Conservation (phyloP, 345 rosid species). For the Garcia nutans region DNA sequence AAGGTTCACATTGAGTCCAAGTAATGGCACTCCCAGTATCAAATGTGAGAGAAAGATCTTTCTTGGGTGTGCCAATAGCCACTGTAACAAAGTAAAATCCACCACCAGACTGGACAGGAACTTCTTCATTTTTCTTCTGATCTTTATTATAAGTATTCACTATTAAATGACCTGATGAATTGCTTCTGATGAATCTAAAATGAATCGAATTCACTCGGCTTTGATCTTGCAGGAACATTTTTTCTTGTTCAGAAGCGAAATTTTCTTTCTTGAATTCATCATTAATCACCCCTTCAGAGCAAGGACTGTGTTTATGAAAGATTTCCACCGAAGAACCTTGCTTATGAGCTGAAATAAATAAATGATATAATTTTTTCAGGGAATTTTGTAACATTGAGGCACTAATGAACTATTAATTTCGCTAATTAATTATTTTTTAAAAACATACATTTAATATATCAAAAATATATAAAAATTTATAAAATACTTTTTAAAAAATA, state of each 20-base stretch:
- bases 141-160: neutral
- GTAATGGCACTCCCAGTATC: slow-evolving; percentile 33
- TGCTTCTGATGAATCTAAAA: neutral
- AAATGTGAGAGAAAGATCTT: slow-evolving; percentile 13
- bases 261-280: neutral
- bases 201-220: slow-evolving; percentile 15
- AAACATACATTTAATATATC: too few species aligned
- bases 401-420: too few species aligned
- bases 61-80: slow-evolving; percentile 27
- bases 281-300: neutral
- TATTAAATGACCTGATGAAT: neutral
- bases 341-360: neutral
- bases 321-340: slow-evolving; percentile 3
- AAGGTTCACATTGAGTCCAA: slow-evolving; percentile 41
- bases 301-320: slow-evolving; percentile 17
- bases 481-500: too few species aligned
- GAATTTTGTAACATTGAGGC: too few species aligned
- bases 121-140: too few species aligned
- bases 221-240: slow-evolving; percentile 17
- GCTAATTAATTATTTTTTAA: too few species aligned
- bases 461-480: too few species aligned
- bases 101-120: neutral
- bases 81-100: slow-evolving; percentile 23
- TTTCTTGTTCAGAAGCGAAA: neutral
- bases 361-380: too few species aligned